Evolutionary conservation across 805 yeast genomes (phyloP).

Genomic region (Candida peoriensis): DNA sequence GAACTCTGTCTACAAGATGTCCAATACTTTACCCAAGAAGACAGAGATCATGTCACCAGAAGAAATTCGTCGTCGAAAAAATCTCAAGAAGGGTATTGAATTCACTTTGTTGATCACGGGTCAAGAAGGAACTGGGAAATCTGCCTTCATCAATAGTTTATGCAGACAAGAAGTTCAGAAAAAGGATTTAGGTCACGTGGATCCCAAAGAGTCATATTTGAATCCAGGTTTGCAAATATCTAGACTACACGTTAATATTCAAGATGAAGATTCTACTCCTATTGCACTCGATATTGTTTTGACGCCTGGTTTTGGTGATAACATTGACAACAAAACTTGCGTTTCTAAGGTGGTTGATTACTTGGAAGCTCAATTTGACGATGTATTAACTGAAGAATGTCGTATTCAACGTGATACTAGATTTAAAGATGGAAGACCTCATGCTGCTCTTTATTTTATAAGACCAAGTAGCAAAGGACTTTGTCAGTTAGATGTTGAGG

Average conservation of each 20-base stretch:
- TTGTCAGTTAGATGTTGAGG: constrained; percentile 65
- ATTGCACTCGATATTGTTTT: constrained; percentile 55
- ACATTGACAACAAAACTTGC: constrained; percentile 55
- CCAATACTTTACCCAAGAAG: too few relatives aligned
- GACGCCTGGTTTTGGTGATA: constrained; percentile 77
- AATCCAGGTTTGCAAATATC: constrained; percentile 37
- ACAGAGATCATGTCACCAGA: too few relatives aligned
- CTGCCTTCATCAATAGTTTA: constrained; percentile 66
- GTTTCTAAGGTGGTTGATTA: constrained; percentile 48
- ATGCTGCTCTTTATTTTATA: constrained; percentile 73
- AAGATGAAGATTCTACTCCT: constrained; percentile 50
- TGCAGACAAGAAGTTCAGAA: constrained; percentile 44
- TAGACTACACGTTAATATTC: constrained; percentile 47
- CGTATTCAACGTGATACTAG: constrained; percentile 70
- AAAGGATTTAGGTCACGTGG: constrained; percentile 19
- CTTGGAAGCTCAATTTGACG: constrained; percentile 68
- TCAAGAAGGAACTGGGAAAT: constrained; percentile 68
- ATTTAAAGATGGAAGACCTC: constrained; percentile 69
- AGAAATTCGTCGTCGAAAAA: constrained; percentile 51
- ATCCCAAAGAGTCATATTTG: constrained; percentile 30
- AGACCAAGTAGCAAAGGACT: constrained; percentile 63
- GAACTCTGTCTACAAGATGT: too few relatives aligned
- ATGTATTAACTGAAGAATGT: constrained; percentile 67
- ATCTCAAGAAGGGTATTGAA: constrained; percentile 55
- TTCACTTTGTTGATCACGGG: constrained; percentile 71